Percentiles rank a stretch among this genome's conserved stretches.
phyloP scores from a whole-genome alignment of 306 rosid genomes.

The Ochetophila trinervis region DNA sequence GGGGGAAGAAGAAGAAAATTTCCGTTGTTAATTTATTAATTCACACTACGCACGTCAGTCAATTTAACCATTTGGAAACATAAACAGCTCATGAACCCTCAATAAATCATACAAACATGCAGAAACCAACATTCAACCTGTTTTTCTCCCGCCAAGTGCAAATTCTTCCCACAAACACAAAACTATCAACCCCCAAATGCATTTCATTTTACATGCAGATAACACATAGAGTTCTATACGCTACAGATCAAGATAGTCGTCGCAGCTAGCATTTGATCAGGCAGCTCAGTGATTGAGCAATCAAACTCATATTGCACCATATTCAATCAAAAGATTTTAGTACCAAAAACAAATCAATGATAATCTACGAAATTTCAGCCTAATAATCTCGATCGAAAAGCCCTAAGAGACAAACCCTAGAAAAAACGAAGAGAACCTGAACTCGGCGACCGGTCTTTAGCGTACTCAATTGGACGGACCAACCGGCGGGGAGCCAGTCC shows the following conservation, averaged over 20 bases:
- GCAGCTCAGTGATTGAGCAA: not conserved
- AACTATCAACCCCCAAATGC: not conserved
- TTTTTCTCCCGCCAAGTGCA: slow-evolving; percentile 3
- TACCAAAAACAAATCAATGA: not conserved
- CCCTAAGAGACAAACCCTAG: slow-evolving; percentile 13
- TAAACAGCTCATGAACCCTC: not conserved
- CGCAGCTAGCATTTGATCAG: not conserved
- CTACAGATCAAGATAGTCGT: not conserved
- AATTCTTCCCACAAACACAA: not conserved
- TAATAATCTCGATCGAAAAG: not conserved
- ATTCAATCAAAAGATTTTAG: not conserved
- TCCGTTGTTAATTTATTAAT: too few species aligned
- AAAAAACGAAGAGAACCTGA: slow-evolving; percentile 32
- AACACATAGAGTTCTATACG: not conserved
- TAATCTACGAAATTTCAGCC: not conserved
- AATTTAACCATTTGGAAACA: not conserved
- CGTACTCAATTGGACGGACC: slow-evolving; percentile 35
- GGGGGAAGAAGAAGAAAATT: too few species aligned
- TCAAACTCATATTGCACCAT: not conserved
- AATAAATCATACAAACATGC: not conserved
- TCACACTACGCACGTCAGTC: not conserved
- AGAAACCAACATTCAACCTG: slow-evolving; percentile 6
- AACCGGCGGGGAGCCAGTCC: slow-evolving; percentile 51
- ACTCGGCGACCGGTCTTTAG: slow-evolving; percentile 41
- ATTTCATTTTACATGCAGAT: not conserved